Conservation (phyloP, 352 stramenopile species). For the Phytophthora pisi region DNA sequence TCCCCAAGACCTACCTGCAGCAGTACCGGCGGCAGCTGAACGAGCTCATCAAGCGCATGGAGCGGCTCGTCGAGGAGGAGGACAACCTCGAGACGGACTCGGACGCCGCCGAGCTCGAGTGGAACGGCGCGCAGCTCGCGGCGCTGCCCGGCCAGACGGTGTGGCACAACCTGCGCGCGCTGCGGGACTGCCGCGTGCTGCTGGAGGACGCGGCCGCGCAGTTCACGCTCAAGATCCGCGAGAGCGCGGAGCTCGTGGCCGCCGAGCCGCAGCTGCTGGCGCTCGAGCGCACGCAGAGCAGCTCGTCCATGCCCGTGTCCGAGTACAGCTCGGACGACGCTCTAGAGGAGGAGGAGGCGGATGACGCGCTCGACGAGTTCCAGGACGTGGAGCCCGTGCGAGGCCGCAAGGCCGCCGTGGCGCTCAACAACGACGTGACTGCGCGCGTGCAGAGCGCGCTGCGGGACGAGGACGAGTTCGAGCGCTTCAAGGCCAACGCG, state of each 20-base stretch:
- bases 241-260: slow-evolving; percentile 63
- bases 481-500: slow-evolving; percentile 78
- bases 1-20: slow-evolving; percentile 59
- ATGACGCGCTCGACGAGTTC: slow-evolving; percentile 46
- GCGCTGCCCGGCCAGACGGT: slow-evolving; percentile 53
- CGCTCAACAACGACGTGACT: slow-evolving; percentile 83
- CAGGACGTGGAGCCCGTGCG: slow-evolving; percentile 81
- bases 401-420: slow-evolving; percentile 71
- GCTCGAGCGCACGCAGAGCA: slow-evolving; percentile 43
- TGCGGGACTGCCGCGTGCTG: slow-evolving; percentile 58
- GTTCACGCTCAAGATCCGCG: slow-evolving; percentile 72
- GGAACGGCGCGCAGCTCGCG: slow-evolving; percentile 45
- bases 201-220: slow-evolving; percentile 44
- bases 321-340: slow-evolving; percentile 62
- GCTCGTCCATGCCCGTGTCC: slow-evolving; percentile 47
- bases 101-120: slow-evolving; percentile 35
- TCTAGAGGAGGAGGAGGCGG: too few relatives aligned
- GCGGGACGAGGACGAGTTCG: slow-evolving; percentile 62
- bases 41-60: slow-evolving; percentile 62
- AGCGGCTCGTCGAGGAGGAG: slow-evolving; percentile 63
- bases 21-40: slow-evolving; percentile 66
- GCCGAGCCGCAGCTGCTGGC: slow-evolving; percentile 40
- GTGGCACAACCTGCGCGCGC: slow-evolving; percentile 67
- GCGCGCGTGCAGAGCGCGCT: slow-evolving; percentile 60
- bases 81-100: slow-evolving; percentile 61